These are phyloP conservation scores for Aspergillus tanneri DNA, from an alignment of 2,329 filamentous ascomycete genomes.

Conservation along the genomic window DNA sequence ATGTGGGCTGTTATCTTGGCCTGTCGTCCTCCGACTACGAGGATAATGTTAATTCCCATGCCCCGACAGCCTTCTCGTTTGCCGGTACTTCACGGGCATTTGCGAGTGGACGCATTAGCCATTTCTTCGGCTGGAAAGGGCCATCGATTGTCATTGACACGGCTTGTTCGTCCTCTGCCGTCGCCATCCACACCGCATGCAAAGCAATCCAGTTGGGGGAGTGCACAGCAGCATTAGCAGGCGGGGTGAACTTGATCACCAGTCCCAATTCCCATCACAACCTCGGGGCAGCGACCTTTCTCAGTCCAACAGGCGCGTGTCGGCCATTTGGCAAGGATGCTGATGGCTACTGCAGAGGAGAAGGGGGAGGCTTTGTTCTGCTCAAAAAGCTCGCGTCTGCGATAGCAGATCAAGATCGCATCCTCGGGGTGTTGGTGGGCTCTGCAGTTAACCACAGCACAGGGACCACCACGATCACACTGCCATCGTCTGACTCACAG, in stretches of 20 bases:
- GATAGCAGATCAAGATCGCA: slow-evolving; percentile 23
- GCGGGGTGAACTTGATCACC: slow-evolving; percentile 36
- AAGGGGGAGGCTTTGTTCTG: slow-evolving; percentile 46
- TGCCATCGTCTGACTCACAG: slow-evolving; percentile 2
- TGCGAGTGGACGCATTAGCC: slow-evolving; percentile 5
- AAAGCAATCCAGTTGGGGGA: slow-evolving; percentile 27
- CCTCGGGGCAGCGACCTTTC: not conserved
- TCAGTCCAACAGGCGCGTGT: slow-evolving; percentile 2
- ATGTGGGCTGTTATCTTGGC: slow-evolving; percentile 2
- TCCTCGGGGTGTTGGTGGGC: slow-evolving; percentile 6
- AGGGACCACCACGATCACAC: not conserved
- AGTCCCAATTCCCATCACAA: slow-evolving; percentile 15
- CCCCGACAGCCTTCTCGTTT: not conserved
- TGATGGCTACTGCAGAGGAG: slow-evolving; percentile 51
- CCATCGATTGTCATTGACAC: slow-evolving; percentile 16
- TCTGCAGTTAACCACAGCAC: slow-evolving; percentile 4
- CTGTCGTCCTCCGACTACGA: not conserved
- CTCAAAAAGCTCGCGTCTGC: slow-evolving; percentile 49
- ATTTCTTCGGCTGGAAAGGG: slow-evolving; percentile 12
- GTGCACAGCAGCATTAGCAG: slow-evolving; percentile 17
- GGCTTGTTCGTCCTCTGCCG: slow-evolving; percentile 15
- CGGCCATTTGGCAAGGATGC: not conserved
- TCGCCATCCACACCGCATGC: slow-evolving; percentile 14
- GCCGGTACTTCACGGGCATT: slow-evolving; percentile 29
- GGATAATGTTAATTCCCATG: not conserved